Percentiles rank a stretch among this genome's conserved stretches.
Evolutionary conservation across 1,284 basidiomycete genomes (phyloP).

Genomic region (Ustilago nuda): DNA sequence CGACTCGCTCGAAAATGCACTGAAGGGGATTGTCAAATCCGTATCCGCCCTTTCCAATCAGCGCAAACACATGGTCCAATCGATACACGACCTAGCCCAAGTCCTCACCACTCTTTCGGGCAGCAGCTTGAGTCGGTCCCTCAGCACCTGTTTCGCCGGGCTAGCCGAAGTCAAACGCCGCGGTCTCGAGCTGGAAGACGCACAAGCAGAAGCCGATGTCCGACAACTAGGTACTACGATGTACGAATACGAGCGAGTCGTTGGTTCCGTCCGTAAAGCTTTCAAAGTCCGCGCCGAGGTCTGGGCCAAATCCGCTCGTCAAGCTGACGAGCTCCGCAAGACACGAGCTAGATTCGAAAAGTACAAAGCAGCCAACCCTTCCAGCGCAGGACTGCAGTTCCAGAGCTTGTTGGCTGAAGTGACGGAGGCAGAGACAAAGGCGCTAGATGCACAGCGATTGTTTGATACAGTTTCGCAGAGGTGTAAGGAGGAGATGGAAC

Average conservation of each 20-base stretch:
- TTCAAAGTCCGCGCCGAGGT: constrained; percentile 86
- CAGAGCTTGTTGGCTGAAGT: constrained; percentile 45
- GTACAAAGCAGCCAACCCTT: constrained; percentile 76
- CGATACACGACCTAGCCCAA: constrained; percentile 63
- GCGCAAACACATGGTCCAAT: constrained; percentile 73
- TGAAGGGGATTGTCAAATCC: constrained; percentile 85
- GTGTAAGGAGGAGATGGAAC: constrained; percentile 88
- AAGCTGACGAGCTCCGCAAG: constrained; percentile 80
- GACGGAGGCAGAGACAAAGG: constrained; percentile 51
- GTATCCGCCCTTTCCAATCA: constrained; percentile 85
- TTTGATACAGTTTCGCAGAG: constrained; percentile 88
- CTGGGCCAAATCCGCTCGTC: constrained; percentile 71
- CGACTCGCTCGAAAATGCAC: constrained; percentile 87
- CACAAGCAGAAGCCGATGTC: constrained; percentile 64
- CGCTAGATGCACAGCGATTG: constrained; percentile 75
- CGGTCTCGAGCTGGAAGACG: constrained; percentile 53
- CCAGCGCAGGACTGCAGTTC: constrained; percentile 37
- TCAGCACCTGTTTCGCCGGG: constrained; percentile 69
- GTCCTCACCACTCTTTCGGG: constrained; percentile 66
- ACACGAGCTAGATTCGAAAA: constrained; percentile 83
- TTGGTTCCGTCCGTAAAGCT: constrained; percentile 86
- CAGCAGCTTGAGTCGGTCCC: constrained; percentile 66
- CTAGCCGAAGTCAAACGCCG: constrained; percentile 67
- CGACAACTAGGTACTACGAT: constrained; percentile 76
- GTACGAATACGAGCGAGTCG: constrained; percentile 90